These are phyloP conservation scores for Plantago coronopus DNA, from an alignment of 305 asterid genomes.

Conservation along the genomic window DNA sequence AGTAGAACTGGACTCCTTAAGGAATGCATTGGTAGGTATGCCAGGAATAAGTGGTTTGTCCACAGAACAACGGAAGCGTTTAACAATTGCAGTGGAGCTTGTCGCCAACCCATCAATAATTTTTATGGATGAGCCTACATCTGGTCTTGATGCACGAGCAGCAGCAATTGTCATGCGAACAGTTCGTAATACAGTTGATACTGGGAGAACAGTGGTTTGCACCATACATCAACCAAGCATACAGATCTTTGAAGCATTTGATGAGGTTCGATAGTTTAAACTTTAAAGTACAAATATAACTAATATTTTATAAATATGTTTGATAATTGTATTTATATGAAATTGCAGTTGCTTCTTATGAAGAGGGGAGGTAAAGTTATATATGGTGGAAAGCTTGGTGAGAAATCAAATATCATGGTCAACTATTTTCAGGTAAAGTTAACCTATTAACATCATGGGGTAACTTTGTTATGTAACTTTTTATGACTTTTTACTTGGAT, in stretches of 20 bases:
- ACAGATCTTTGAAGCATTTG: constrained; percentile 91
- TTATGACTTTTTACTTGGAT: neutral
- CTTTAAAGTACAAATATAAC: neutral
- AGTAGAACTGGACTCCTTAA: constrained; percentile 73
- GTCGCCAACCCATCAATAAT: constrained; percentile 90
- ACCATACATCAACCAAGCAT: constrained; percentile 94
- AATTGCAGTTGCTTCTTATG: constrained; percentile 73
- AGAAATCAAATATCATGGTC: constrained; percentile 64
- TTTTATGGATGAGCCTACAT: constrained; percentile 95
- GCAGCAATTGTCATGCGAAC: constrained; percentile 96
- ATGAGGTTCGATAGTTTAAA: constrained; percentile 50
- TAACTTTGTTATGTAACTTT: neutral
- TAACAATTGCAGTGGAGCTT: constrained; percentile 89
- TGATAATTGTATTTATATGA: constrained; percentile 9
- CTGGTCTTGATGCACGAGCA: constrained; percentile 94
- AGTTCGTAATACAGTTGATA: constrained; percentile 86
- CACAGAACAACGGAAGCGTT: constrained; percentile 88
- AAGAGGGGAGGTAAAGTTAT: constrained; percentile 90
- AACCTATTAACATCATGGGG: neutral
- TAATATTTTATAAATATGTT: constrained; percentile 1
- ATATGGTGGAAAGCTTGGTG: constrained; percentile 90
- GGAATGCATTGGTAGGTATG: constrained; percentile 82
- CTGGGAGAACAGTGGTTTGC: constrained; percentile 91
- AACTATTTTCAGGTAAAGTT: constrained; percentile 64
- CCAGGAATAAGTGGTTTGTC: constrained; percentile 85